A percentile compares a stretch with the other conserved stretches of the same genome.
phyloP scores from a whole-genome alignment of 257 asterid genomes.

The Cordia subcordata region DNA sequence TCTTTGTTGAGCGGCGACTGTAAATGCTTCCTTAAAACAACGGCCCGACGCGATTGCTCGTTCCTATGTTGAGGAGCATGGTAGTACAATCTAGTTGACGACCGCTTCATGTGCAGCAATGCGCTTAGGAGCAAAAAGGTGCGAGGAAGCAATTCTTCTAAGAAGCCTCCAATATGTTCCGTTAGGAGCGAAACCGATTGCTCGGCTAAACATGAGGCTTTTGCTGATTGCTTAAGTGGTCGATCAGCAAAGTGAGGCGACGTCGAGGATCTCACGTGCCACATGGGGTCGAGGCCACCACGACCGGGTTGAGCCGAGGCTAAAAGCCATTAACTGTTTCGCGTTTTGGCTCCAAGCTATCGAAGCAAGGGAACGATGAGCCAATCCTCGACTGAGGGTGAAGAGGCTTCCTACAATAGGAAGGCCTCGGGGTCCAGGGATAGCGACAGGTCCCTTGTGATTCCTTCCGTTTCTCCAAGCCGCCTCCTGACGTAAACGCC shows the following conservation, averaged over 20 bases:
- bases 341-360: constrained; percentile 33
- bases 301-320: background rate
- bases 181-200: constrained; percentile 22
- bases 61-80: constrained; percentile 14
- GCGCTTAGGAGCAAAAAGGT: constrained; percentile 36
- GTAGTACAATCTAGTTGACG: constrained; percentile 23
- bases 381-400: constrained; percentile 40
- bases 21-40: constrained; percentile 31
- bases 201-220: constrained; percentile 31
- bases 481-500: constrained; percentile 43
- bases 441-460: constrained; percentile 9
- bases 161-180: too few species aligned
- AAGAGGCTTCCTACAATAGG: constrained; percentile 48
- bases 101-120: constrained; percentile 38
- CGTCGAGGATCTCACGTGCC: constrained; percentile 27
- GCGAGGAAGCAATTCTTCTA: too few species aligned
- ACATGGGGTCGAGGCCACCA: constrained; percentile 21
- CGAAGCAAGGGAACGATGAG: constrained; percentile 21
- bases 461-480: constrained; percentile 49
- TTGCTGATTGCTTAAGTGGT: constrained; percentile 32
- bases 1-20: constrained; percentile 43
- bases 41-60: constrained; percentile 26
- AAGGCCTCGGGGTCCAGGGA: constrained; percentile 60
- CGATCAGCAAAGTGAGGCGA: constrained; percentile 32
- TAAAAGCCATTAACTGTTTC: constrained; percentile 57